phyloP scores from a whole-genome alignment of 352 stramenopile genomes.

The Phytophthora sp. region DNA sequence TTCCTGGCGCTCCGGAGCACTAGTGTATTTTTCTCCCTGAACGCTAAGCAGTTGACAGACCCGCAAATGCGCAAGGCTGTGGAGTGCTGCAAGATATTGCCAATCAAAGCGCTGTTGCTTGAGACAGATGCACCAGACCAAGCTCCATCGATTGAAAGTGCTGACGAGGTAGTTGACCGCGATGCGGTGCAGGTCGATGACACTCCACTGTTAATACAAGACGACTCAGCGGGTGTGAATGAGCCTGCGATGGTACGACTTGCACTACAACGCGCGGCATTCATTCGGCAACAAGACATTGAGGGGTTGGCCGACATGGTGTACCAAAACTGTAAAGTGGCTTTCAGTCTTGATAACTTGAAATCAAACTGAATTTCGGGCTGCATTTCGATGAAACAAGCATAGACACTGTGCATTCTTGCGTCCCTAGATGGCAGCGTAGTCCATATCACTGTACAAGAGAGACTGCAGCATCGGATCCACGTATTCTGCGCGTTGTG shows the following conservation, averaged over 20 bases:
- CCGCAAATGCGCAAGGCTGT: constrained; percentile 43
- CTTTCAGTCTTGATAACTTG: constrained; percentile 38
- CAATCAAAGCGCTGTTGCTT: constrained; percentile 56
- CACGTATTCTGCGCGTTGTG: constrained; percentile 20
- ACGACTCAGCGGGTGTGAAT: constrained; percentile 37
- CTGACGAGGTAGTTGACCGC: constrained; percentile 15
- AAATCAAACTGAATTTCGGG: constrained; percentile 8
- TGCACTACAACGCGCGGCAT: constrained; percentile 46
- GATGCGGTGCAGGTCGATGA: neutral
- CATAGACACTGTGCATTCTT: neutral
- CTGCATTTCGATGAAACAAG: constrained; percentile 8
- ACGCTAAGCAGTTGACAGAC: constrained; percentile 67
- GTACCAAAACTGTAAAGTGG: constrained; percentile 39
- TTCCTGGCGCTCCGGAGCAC: constrained; percentile 52
- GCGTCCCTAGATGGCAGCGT: constrained; percentile 64
- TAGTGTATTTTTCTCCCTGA: constrained; percentile 78
- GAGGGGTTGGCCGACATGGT: constrained; percentile 47
- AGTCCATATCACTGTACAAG: constrained; percentile 77
- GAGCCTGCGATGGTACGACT: constrained; percentile 62
- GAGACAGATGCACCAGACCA: constrained; percentile 84
- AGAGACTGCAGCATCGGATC: constrained; percentile 64
- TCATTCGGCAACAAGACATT: constrained; percentile 37
- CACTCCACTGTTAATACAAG: constrained; percentile 23
- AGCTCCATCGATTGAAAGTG: constrained; percentile 30
- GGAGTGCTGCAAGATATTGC: constrained; percentile 45